phyloP scores from a whole-genome alignment of 441 rosid species.

The Aquilaria agallochum region DNA sequence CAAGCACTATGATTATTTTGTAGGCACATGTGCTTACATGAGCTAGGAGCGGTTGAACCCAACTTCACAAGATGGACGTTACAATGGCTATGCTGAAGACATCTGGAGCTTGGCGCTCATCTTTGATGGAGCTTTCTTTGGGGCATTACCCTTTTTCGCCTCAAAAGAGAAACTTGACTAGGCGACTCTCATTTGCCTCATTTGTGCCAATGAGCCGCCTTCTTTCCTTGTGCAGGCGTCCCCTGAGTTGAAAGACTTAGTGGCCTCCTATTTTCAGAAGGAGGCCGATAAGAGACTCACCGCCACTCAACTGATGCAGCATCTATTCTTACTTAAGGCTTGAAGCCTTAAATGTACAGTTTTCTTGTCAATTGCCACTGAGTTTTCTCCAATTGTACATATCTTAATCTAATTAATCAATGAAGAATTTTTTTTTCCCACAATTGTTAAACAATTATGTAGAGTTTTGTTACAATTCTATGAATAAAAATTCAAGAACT shows the following conservation, averaged over 20 bases:
- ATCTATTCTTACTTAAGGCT: slow-evolving; percentile 43
- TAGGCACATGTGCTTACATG: too few species aligned
- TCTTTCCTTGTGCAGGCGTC: slow-evolving; percentile 52
- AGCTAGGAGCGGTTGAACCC: slow-evolving; percentile 61
- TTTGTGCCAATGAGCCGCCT: slow-evolving; percentile 89
- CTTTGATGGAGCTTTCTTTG: slow-evolving; percentile 65
- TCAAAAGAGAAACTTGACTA: slow-evolving; percentile 87
- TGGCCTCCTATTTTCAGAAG: slow-evolving; percentile 75
- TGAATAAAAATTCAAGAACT: too few species aligned
- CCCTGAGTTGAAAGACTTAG: slow-evolving; percentile 58
- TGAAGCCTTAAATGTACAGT: too few species aligned
- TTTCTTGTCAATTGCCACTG: too few species aligned
- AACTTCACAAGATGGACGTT: slow-evolving; percentile 49
- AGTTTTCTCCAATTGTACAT: too few species aligned
- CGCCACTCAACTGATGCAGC: slow-evolving; percentile 59
- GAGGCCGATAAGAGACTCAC: slow-evolving; percentile 70
- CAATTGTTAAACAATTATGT: too few species aligned
- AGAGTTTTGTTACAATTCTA: too few species aligned
- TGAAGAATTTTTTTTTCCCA: too few species aligned
- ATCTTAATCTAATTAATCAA: too few species aligned
- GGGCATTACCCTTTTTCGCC: slow-evolving; percentile 79
- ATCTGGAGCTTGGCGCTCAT: slow-evolving; percentile 86
- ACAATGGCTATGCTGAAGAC: slow-evolving; percentile 78
- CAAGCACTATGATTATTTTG: too few species aligned
- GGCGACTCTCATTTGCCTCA: slow-evolving; percentile 92